Percentiles rank a stretch among this genome's conserved stretches.
phyloP scores from a whole-genome alignment of 345 rosid genomes.

The Geranium rotundifolium region DNA sequence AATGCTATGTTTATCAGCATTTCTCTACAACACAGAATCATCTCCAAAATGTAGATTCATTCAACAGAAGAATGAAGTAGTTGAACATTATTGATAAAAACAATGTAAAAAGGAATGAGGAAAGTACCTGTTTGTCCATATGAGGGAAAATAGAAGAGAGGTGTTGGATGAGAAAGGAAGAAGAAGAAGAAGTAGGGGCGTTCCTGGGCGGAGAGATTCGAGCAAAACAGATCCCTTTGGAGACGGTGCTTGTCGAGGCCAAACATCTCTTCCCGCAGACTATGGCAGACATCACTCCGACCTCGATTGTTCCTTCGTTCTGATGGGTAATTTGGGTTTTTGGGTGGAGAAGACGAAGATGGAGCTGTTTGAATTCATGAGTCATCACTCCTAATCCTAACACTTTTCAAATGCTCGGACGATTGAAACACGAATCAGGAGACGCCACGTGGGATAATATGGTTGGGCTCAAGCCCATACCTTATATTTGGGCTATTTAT shows the following conservation, averaged over 20 bases:
- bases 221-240: conserved; percentile 59
- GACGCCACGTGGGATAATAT: no score
- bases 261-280: conserved; percentile 91
- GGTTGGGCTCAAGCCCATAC: no score
- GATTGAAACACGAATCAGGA: no score
- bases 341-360: no score
- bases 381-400: no score
- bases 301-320: conserved; percentile 8
- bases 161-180: conserved; percentile 32
- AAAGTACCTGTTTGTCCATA: conserved; percentile 64
- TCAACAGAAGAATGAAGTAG: not conserved
- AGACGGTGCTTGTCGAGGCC: conserved; percentile 40
- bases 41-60: no score
- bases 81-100: not conserved
- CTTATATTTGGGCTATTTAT: no score
- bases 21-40: not conserved
- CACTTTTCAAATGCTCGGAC: no score
- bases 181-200: conserved; percentile 14
- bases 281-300: conserved; percentile 56
- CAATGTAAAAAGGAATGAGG: not conserved
- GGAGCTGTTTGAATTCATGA: no score
- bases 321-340: not conserved
- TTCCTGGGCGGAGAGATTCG: conserved; percentile 40
- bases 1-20: no score
- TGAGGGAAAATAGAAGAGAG: conserved; percentile 54